Percentiles rank a stretch among this genome's conserved stretches.
Evolutionary conservation across 768 basidiomycete genomes (phyloP).

Genomic region (Gymnopilus junonius): DNA sequence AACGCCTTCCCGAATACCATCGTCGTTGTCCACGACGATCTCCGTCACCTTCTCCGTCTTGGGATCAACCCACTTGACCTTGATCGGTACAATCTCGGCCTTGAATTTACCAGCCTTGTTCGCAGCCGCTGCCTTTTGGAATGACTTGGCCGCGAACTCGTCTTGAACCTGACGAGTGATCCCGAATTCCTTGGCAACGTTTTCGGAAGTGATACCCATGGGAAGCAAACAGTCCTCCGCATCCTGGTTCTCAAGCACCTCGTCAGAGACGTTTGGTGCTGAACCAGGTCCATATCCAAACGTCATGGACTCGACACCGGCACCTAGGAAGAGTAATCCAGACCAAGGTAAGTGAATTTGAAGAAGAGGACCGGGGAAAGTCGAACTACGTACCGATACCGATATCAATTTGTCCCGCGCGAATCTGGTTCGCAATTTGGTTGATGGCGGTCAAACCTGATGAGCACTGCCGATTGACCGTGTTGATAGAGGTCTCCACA

Average conservation of each 20-base stretch:
- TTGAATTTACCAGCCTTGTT: constrained; percentile 83
- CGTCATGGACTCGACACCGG: constrained; percentile 93
- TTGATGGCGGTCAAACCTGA: constrained; percentile 83
- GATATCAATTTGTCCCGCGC: constrained; percentile 81
- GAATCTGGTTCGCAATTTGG: constrained; percentile 83
- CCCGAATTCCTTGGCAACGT: constrained; percentile 78
- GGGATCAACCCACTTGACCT: constrained; percentile 68
- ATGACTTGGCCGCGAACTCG: constrained; percentile 81
- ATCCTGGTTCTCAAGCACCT: constrained; percentile 65
- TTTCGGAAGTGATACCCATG: constrained; percentile 96
- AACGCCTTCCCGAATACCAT: constrained; percentile 86
- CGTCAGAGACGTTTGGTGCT: constrained; percentile 63
- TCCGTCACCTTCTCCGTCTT: constrained; percentile 72
- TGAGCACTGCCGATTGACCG: constrained; percentile 91
- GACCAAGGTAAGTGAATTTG: not conserved
- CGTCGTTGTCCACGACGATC: constrained; percentile 78
- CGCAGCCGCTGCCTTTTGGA: constrained; percentile 82
- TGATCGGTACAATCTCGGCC: constrained; percentile 84
- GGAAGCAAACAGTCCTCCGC: constrained; percentile 84
- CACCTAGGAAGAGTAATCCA: constrained; percentile 54
- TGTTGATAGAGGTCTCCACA: constrained; percentile 71
- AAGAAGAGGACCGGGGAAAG: not conserved
- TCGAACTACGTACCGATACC: constrained; percentile 71
- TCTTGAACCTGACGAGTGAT: constrained; percentile 83
- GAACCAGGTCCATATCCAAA: constrained; percentile 68